Evolutionary conservation across 306 rosid species (phyloP), one percentile per base, ranked within the genome.

Genomic region (Dicorynia guianensis): DNA sequence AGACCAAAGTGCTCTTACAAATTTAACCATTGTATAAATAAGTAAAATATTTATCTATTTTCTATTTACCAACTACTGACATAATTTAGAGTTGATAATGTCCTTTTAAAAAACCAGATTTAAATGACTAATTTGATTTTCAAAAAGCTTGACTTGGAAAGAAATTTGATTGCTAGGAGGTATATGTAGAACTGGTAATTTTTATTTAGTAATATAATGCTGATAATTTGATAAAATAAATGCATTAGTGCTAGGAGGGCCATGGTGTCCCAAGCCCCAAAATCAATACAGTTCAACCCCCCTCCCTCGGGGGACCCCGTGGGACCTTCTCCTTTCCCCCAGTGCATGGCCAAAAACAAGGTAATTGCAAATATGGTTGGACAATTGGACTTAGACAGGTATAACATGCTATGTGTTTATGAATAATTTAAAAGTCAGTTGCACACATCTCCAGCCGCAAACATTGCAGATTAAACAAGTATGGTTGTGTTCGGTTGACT

Each of bases 181-280:
- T 61, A 54, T 17, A 54, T 19, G 35, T 25, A 47, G 64, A 68
- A 57, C 36, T 38, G 59, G 19, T 15, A 69, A 52, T 36, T 61
- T 53, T n/a, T n/a, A 79, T 72, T 61, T 35, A 79, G 3, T 20
- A 79, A 44, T 44, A 36, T 60, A 33, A 55, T 71, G 55, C 43
- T 34, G 54, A 53, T 43, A 55, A 46, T 61, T 65, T 53, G 52
- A 78, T 11, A 61, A 40, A 50, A 30, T 17, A 66, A 60, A 70
- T 42, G 67, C 54, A 48, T 73, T 15, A 44, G 42, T n/a, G 35
- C 5, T 25, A 52, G 12, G n/a, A 59, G 52, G 12, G 15, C 65
- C 38, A 50, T 25, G 63, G 52, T 55, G 55, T 14, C 77, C 42
- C 2, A 7, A 59, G 47, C 55, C 55, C 35, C 56, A 60, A 58